Percentiles rank a stretch among this genome's conserved stretches.
phyloP scores from a whole-genome alignment of 1,284 basidiomycete genomes.

The Meira miltonrushii region DNA sequence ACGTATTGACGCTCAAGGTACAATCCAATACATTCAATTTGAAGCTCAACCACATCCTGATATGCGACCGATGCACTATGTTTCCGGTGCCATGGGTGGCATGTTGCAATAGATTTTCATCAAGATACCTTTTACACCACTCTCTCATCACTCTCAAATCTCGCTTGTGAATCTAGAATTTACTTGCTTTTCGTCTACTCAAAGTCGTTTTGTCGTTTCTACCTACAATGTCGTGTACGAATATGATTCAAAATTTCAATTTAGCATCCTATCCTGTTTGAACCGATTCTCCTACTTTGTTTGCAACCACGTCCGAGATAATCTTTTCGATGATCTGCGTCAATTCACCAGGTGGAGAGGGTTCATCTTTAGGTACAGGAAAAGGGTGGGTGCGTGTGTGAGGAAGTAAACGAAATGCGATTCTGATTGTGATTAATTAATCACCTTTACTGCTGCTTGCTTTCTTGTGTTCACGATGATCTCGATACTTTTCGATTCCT shows the following conservation, averaged over 20 bases:
- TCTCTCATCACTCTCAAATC: background rate
- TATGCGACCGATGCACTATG: conserved; percentile 11
- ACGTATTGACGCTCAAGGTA: conserved; percentile 68
- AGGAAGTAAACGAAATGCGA: background rate
- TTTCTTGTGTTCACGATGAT: conserved; percentile 2
- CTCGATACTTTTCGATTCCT: conserved; percentile 4
- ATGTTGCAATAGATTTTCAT: background rate
- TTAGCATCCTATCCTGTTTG: too few species aligned
- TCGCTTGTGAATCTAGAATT: background rate
- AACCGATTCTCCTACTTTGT: too few species aligned
- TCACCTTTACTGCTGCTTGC: background rate
- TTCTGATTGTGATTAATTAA: background rate
- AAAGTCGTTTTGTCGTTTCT: too few species aligned
- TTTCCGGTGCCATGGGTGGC: conserved; percentile 5
- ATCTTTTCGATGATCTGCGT: too few species aligned
- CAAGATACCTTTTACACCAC: background rate
- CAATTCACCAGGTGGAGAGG: too few species aligned
- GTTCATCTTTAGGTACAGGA: background rate
- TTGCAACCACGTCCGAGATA: too few species aligned
- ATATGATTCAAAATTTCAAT: too few species aligned
- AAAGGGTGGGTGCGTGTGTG: background rate
- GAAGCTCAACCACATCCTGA: conserved; percentile 10
- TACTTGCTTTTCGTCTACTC: background rate
- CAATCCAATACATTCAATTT: conserved; percentile 58
- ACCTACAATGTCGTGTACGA: too few species aligned